These are phyloP conservation scores for Xerocomus spinulosus DNA, from an alignment of 768 basidiomycete genomes.

Conservation along the genomic window DNA sequence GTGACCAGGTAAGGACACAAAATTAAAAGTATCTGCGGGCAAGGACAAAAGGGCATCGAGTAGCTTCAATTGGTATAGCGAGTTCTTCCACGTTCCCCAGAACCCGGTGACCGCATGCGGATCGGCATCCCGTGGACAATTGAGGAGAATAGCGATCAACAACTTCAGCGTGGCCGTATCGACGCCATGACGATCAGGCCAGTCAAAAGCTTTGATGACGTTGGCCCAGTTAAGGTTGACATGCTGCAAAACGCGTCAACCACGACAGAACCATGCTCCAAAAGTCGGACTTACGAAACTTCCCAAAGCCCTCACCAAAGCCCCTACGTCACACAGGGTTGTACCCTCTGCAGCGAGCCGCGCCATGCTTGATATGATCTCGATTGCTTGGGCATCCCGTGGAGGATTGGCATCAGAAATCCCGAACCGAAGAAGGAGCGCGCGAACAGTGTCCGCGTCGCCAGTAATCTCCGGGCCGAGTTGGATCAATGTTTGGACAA, in stretches of 20 bases:
- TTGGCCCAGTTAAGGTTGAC: slow-evolving; percentile 72
- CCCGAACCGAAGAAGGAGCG: slow-evolving; percentile 69
- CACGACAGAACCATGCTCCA: background rate
- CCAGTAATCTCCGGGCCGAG: slow-evolving; percentile 76
- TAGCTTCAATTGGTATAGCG: slow-evolving; percentile 79
- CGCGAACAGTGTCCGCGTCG: slow-evolving; percentile 66
- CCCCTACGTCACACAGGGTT: slow-evolving; percentile 66
- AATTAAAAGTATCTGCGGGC: slow-evolving; percentile 88
- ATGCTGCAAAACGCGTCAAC: slow-evolving; percentile 41
- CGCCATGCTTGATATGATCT: slow-evolving; percentile 64
- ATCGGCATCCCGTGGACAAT: slow-evolving; percentile 71
- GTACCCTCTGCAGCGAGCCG: slow-evolving; percentile 71
- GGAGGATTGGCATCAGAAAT: slow-evolving; percentile 70
- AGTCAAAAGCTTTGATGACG: slow-evolving; percentile 84
- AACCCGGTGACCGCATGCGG: slow-evolving; percentile 81
- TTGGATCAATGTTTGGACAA: slow-evolving; percentile 72
- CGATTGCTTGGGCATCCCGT: slow-evolving; percentile 63
- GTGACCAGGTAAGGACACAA: slow-evolving; percentile 80
- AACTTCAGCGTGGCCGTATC: slow-evolving; percentile 89
- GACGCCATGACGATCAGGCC: slow-evolving; percentile 75
- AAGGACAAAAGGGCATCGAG: slow-evolving; percentile 86
- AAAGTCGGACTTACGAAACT: slow-evolving; percentile 57
- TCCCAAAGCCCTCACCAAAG: slow-evolving; percentile 66
- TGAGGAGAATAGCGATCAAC: slow-evolving; percentile 80
- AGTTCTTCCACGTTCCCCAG: slow-evolving; percentile 83